These are phyloP conservation scores for Claviceps digitariae DNA, from an alignment of 2,329 filamentous ascomycete species.

Conservation along the genomic window DNA sequence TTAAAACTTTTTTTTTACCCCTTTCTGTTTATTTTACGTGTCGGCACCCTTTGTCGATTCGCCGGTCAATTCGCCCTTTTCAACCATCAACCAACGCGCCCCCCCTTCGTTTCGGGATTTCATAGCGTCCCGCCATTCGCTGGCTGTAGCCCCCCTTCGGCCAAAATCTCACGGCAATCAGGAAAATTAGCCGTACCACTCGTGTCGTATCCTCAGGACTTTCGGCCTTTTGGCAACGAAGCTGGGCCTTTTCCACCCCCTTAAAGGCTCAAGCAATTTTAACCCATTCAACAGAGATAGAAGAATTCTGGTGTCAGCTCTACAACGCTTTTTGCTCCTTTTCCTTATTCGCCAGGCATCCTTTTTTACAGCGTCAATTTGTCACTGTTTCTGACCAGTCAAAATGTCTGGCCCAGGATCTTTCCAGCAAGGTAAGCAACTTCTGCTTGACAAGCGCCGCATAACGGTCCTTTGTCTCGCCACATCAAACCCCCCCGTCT, in stretches of 20 bases:
- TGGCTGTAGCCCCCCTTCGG: slow-evolving; percentile 3
- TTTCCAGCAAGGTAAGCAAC: slow-evolving; percentile 9
- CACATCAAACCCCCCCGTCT: neutral
- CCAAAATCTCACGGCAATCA: slow-evolving; percentile 1
- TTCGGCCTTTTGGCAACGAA: slow-evolving; percentile 1
- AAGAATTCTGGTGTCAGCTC: neutral
- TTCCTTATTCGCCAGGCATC: neutral
- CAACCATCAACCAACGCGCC: neutral
- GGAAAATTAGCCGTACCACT: neutral
- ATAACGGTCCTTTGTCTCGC: neutral
- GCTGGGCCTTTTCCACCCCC: neutral
- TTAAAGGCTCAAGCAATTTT: neutral
- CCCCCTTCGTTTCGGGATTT: neutral
- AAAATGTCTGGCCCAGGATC: slow-evolving; percentile 7
- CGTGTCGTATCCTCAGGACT: neutral
- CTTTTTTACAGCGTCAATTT: neutral
- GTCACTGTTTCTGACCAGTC: slow-evolving; percentile 1
- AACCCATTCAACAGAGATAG: neutral
- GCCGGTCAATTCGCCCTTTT: neutral
- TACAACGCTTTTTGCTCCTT: neutral
- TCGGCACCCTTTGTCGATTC: slow-evolving; percentile 2
- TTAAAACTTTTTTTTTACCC: neutral
- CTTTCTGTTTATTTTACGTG: neutral
- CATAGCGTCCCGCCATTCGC: slow-evolving; percentile 1
- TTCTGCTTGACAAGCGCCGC: neutral